Evolutionary conservation across 2,329 filamentous ascomycete genomes (phyloP).

Genomic region (Xylariaceae sp.): DNA sequence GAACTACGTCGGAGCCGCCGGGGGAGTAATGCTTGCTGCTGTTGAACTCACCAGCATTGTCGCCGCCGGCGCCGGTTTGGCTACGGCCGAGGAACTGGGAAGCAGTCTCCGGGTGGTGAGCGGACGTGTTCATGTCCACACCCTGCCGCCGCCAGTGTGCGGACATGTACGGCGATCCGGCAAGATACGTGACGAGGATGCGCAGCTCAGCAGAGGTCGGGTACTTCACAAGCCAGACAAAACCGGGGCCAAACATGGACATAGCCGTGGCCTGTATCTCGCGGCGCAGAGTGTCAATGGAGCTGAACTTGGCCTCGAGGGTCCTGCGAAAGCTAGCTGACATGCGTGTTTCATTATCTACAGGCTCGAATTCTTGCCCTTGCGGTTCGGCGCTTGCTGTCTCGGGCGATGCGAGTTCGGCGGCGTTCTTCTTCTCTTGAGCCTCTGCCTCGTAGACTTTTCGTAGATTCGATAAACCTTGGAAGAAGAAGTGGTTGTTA

Average conservation of each 20-base stretch:
- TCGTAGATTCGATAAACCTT: constrained; percentile 39
- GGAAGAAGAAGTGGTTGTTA: constrained; percentile 86
- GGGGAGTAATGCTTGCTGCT: constrained; percentile 43
- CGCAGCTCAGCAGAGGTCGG: constrained; percentile 46
- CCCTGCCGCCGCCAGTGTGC: constrained; percentile 74
- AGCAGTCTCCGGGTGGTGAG: constrained; percentile 34
- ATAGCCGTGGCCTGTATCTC: constrained; percentile 78
- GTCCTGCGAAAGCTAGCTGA: constrained; percentile 51
- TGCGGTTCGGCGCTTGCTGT: constrained; percentile 13
- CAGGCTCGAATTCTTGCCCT: constrained; percentile 12
- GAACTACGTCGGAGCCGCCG: constrained; percentile 65
- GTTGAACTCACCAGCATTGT: constrained; percentile 18
- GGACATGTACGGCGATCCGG: constrained; percentile 80
- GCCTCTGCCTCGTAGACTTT: not conserved
- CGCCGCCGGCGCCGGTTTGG: constrained; percentile 24
- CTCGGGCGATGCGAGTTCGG: no score
- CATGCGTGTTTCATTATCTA: constrained; percentile 38
- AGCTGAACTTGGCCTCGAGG: constrained; percentile 72
- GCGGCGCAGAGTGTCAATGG: constrained; percentile 72
- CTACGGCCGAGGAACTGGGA: constrained; percentile 39
- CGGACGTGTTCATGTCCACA: constrained; percentile 65
- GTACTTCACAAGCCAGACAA: constrained; percentile 84
- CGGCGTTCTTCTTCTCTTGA: not conserved
- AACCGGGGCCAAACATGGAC: constrained; percentile 94
- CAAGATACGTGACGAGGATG: constrained; percentile 84